Base-by-base conservation (phyloP, 176 grass and related monocot genomes). In the Oryza australiensis region DNA sequence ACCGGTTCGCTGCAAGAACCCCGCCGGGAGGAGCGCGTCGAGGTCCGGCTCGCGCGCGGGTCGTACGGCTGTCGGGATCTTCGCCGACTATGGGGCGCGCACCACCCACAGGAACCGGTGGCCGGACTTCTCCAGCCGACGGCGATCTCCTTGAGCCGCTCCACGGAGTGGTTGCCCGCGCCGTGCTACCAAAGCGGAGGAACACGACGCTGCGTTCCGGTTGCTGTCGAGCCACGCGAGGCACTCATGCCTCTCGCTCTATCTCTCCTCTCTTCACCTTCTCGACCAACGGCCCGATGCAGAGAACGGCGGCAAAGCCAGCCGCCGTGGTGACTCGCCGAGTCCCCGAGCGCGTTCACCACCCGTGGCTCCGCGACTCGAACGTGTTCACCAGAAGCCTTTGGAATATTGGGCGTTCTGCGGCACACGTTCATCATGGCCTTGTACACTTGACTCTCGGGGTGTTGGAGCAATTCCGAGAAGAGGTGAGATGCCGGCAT, bases 141-240 rank as follows among this genome's bases (percentile, higher is more conserved):
- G 5, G 77, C 89, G 26, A 91, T 81, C 73, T 85, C 81, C 74
- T n/a, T 72, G 0, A 91, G 12, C 29, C 87, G 89, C 34, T 80
- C 41, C 7, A 33, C 49, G 24, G 89, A n/a, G 68, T 40, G 9
- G 38, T 3, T 40, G 0, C 71, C 68, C 0, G 4, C 9, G 8
- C 73, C 86, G 0, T 3, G 51, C 89, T 91, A 0, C 89, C 89
- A n/a, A 88, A 91, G 62, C 75, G n/a, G n/a, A 91, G 82, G 79
- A 67, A 88, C 1, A 85, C 77, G 1, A 91, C 86, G 37, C 82
- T 91, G 28, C 5, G 11, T 7, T 85, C 48, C 0, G 82, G 82
- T 24, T 88, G 82, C 14, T 26, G 63, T 91, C 85, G 2, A 91
- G 78, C 89, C 89, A 91, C 10, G 6, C 35, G 4, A 91, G 76